Evolutionary conservation across 805 yeast genomes (phyloP).

Genomic region (Lipomyces yamadae): DNA sequence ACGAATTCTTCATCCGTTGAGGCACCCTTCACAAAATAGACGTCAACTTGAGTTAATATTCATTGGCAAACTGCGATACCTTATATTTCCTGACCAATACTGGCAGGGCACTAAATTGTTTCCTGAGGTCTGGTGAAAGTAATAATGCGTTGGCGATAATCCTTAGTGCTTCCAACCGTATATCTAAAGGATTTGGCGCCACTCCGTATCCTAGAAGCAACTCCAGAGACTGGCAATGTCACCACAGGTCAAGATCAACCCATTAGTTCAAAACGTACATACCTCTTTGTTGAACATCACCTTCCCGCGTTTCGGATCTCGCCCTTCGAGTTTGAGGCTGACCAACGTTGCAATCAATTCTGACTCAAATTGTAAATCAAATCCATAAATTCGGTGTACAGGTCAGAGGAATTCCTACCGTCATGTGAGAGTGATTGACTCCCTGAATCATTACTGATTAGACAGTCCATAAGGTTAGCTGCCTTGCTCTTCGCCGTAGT

Average conservation of each 20-base stretch:
- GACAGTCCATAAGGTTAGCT: neutral
- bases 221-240: conserved; percentile 10
- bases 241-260: neutral
- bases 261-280: neutral
- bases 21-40: conserved; percentile 11
- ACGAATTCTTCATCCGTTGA: conserved; percentile 27
- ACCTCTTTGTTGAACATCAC: conserved; percentile 16
- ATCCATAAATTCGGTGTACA: neutral
- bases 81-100: conserved; percentile 13
- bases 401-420: neutral
- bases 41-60: neutral
- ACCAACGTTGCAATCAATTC: neutral
- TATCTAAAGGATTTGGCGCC: neutral
- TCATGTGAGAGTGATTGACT: neutral
- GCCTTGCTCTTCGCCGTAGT: neutral
- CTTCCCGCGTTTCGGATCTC: neutral
- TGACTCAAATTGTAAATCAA: neutral
- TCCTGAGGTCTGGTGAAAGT: conserved; percentile 10
- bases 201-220: conserved; percentile 10
- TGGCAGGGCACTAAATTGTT: conserved; percentile 9
- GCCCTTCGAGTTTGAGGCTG: conserved; percentile 14
- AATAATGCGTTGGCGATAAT: conserved; percentile 31
- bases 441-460: neutral
- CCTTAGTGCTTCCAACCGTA: conserved; percentile 25
- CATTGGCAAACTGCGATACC: conserved; percentile 4